Evolutionary conservation across 1,139 yeast species (phyloP).

Genomic region (Pichia sp.): DNA sequence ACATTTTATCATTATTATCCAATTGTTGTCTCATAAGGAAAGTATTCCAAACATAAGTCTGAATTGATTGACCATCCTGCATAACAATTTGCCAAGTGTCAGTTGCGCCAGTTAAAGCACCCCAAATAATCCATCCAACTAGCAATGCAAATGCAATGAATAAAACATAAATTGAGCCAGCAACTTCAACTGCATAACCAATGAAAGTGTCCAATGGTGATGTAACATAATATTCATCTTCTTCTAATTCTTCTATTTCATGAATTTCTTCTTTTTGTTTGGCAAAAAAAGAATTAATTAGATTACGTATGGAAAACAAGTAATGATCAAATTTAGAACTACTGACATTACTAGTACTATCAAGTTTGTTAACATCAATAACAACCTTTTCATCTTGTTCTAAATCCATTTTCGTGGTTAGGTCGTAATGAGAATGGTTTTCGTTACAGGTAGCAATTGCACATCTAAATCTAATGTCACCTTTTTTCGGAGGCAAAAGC

Average conservation of each 20-base stretch:
- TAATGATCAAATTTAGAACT: background rate
- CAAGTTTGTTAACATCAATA: background rate
- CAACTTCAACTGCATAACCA: constrained; percentile 17
- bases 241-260: constrained; percentile 4
- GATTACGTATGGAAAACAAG: background rate
- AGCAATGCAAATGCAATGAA: constrained; percentile 25
- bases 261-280: background rate
- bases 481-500: constrained; percentile 9
- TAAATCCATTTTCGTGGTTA: background rate
- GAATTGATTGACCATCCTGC: constrained; percentile 38
- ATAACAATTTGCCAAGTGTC: constrained; percentile 36
- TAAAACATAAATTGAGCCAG: constrained; percentile 30
- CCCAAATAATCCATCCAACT: constrained; percentile 31
- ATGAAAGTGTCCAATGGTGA: constrained; percentile 17
- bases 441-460: constrained; percentile 5
- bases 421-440: background rate
- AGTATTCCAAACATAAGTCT: constrained; percentile 35
- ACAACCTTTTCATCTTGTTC: background rate
- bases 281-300: constrained; percentile 1
- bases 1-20: constrained; percentile 21
- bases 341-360: background rate
- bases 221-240: constrained; percentile 11
- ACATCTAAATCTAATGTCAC: constrained; percentile 11
- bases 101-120: constrained; percentile 29
- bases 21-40: constrained; percentile 36